These are phyloP conservation scores for Candida awuae DNA, from an alignment of 805 yeast species.

Conservation along the genomic window DNA sequence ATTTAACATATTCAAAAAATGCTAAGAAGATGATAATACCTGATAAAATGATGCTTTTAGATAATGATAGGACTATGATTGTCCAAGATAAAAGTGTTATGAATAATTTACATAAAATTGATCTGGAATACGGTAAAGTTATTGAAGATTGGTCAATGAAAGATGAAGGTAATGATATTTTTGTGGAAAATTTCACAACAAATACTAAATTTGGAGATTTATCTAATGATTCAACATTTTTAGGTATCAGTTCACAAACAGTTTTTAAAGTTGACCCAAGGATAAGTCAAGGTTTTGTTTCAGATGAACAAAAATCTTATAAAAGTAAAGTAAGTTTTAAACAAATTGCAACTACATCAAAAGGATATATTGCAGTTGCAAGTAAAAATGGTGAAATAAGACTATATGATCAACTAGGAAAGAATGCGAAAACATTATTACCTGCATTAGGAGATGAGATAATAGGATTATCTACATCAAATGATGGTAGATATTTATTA, in stretches of 20 bases:
- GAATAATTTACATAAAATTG: slow-evolving; percentile 59
- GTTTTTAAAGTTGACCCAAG: slow-evolving; percentile 80
- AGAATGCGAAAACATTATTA: slow-evolving; percentile 65
- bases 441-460: slow-evolving; percentile 81
- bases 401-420: slow-evolving; percentile 64
- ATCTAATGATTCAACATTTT: slow-evolving; percentile 63
- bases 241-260: slow-evolving; percentile 60
- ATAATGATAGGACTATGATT: slow-evolving; percentile 61
- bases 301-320: slow-evolving; percentile 49
- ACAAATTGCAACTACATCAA: slow-evolving; percentile 60
- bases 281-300: slow-evolving; percentile 47
- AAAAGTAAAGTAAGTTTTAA: slow-evolving; percentile 48
- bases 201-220: slow-evolving; percentile 66
- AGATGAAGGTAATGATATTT: slow-evolving; percentile 27
- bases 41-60: slow-evolving; percentile 63
- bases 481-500: slow-evolving; percentile 74
- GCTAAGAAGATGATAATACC: slow-evolving; percentile 40
- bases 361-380: slow-evolving; percentile 71
- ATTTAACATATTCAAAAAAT: slow-evolving; percentile 46
- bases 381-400: slow-evolving; percentile 69
- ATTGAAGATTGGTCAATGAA: slow-evolving; percentile 78
- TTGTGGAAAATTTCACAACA: slow-evolving; percentile 58
- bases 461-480: slow-evolving; percentile 58
- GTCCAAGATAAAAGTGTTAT: slow-evolving; percentile 45
- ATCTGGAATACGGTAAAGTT: slow-evolving; percentile 66